Evolutionary conservation across 257 asterid genomes (phyloP).

Genomic region (Penstemon newberryi): DNA sequence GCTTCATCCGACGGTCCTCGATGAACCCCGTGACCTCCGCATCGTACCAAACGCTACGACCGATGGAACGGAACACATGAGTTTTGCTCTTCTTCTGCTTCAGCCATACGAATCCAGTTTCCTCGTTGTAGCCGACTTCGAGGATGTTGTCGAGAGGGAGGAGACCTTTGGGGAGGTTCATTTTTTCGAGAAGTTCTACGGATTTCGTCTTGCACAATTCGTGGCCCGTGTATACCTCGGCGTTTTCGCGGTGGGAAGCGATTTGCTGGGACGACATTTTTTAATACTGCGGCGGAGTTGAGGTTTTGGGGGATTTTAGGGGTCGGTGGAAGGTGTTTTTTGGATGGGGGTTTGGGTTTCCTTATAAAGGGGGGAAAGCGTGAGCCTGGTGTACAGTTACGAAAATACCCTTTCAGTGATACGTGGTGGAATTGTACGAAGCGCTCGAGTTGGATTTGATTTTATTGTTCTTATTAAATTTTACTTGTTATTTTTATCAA

Average conservation of each 20-base stretch:
- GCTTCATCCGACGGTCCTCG: slow-evolving; percentile 66
- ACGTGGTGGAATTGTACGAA: slow-evolving; percentile 3
- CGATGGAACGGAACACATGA: slow-evolving; percentile 49
- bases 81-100: slow-evolving; percentile 58
- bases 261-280: slow-evolving; percentile 46
- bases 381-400: slow-evolving; percentile 14
- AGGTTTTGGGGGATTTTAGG: neutral
- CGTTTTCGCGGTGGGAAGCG: slow-evolving; percentile 53
- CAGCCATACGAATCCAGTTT: slow-evolving; percentile 69
- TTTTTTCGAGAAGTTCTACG: slow-evolving; percentile 51
- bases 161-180: slow-evolving; percentile 60
- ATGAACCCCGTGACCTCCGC: slow-evolving; percentile 64
- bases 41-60: slow-evolving; percentile 61
- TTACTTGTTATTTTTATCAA: too few species aligned
- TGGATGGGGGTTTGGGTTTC: neutral
- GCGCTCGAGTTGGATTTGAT: too few species aligned
- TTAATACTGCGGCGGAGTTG: neutral
- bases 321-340: neutral
- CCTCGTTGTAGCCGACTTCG: slow-evolving; percentile 62
- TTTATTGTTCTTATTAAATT: too few species aligned
- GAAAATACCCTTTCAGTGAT: slow-evolving; percentile 3
- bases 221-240: slow-evolving; percentile 55
- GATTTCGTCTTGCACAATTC: slow-evolving; percentile 61
- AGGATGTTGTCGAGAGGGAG: slow-evolving; percentile 61
- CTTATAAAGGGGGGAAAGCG: neutral